Evolutionary conservation across 2,329 filamentous ascomycete species (phyloP), one percentile per base, ranked within the genome.

Genomic region (Colletotrichum plurivorum): DNA sequence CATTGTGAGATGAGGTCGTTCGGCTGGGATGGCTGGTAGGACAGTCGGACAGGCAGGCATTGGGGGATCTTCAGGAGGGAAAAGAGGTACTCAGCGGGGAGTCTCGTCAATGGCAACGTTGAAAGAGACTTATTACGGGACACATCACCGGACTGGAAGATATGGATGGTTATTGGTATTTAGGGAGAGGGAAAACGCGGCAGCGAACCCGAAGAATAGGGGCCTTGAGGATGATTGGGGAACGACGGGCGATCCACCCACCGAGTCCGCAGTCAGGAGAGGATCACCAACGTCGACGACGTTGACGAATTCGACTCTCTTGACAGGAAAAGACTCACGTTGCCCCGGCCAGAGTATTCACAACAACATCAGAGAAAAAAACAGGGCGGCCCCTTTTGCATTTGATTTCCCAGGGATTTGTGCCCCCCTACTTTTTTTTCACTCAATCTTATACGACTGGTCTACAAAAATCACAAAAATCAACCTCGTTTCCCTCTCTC

Each of bases 331-430:
- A 46, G 52, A 57, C 39, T 41, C 25, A 46, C 51, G 43, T 60
- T 51, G 43, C 36, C 55, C 66, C 51, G 43, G 55, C 63, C 67
- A 67, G 36, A 61, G 56, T 41, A 46, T 39, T 36, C 43, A 55
- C 51, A 20, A 54, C 51, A 61, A 49, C 43, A 39, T 36, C 27
- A 58, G 22, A 48, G 20, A 43, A 25, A 52, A 60, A 57, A 61
- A 58, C 9, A 13, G 64, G 57, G 67, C 41, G 67, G 67, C 64
- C 67, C 67, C 67, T 70, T 68, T 41, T 70, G 67, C 63, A 63
- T 63, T 70, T 70, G n/a, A 39, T 60, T 69, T 66, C 45, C 36
- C 16, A 46, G 55, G 55, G 65, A 65, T 56, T 65, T 61, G 55
- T 61, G 55, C 60, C 60, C 65, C 58, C 36, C 45, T 12, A 16